Evolutionary conservation across 768 basidiomycete species (phyloP), one percentile per base, ranked within the genome.

Genomic region (Lactifluus subvellereus): DNA sequence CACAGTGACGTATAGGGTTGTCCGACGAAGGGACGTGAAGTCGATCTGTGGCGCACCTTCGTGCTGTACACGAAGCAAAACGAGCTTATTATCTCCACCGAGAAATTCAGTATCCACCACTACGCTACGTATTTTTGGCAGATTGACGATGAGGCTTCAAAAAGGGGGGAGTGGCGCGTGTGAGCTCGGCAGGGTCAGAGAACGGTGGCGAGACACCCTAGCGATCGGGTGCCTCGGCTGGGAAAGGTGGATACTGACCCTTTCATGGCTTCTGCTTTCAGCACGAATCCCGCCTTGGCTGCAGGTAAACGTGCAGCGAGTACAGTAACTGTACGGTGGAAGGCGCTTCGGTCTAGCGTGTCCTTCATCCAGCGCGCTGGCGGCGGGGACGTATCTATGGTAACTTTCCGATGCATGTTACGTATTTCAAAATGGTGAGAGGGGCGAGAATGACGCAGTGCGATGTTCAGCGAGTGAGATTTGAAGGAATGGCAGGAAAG

Each of bases 101-200:
- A 78, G 76, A 50, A 81, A 76, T 4, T 75, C 73, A 32, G 79
- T 76, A 71, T 85, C 80, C 54, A 74, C 73, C 0, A 84, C 74
- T 3, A 93, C 84, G 27, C 75, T 84, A 60, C 80, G 82, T 20
- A 87, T 71, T 75, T 80, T 86, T n/a, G 87, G 88, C 13, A 91
- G 70, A 74, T 88, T 82, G 69, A 92, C 76, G 54, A 92, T 68
- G 33, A 73, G 75, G 51, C 90, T 89, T 63, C n/a, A 63, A 42
- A 11, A 2, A 18, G n/a, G 11, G 18, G 3, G 14, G 51, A 33
- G n/a, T n/a, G 22, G 10, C 10, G 35, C 16, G 27, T 16, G 30
- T 53, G 6, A 63, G 52, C 30, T 5, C 14, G 8, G 16, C 22
- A n/a, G 3, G 43, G 16, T 27, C 27, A 43, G 51, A 5, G 20